Base-by-base conservation (phyloP, 2,329 filamentous ascomycete species). In the Dryadomyces quercus-mongolicae region DNA sequence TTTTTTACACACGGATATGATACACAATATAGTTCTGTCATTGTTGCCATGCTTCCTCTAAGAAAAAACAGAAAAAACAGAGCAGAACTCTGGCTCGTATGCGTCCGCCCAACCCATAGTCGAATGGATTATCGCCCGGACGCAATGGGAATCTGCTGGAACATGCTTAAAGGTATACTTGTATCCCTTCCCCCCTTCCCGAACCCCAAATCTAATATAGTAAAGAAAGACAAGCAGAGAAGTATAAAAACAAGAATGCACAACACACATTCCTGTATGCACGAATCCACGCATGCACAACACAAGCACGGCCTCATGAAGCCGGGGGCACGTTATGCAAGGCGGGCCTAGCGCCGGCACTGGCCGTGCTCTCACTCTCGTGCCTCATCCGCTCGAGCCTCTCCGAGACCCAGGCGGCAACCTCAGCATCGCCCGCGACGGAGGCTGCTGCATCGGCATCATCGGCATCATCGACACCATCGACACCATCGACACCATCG, bases 311-410 rank as follows among this genome's bases (percentile, higher is more conserved):
- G 25, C 15, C 31, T 58, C 43, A 58, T 12, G 49, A 80, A 66
- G 95, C 88, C 47, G 97, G 70, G 1, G 91, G 88, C 22, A 88
- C 92, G 5, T 88, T 84, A 67, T 97, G 93, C 58, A 97, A 70
- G 3, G 93, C 91, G 16, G 93, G 93, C 64, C 86, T 88, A 50
- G 75, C 74, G 16, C 70, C 66, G 50, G 73, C 74, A 5, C 72
- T 74, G 45, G 63, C 65, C 43, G 51, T 15, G 15, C 10, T 36
- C n/a, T 69, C 64, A 40, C 71, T 65, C 72, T 78, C 86, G 2
- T 74, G 77, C 58, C 73, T 76, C 63, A 83, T 83, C 62, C 78
- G 78, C 59, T 85, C 81, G 45, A 97, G 68, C 18, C 87, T 86
- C 7, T 71, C 73, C 43, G 75, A 77, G 1, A 95, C 92, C 93